These are phyloP conservation scores for Bruguiera hainesii DNA, from an alignment of 441 rosid species.

Conservation along the genomic window DNA sequence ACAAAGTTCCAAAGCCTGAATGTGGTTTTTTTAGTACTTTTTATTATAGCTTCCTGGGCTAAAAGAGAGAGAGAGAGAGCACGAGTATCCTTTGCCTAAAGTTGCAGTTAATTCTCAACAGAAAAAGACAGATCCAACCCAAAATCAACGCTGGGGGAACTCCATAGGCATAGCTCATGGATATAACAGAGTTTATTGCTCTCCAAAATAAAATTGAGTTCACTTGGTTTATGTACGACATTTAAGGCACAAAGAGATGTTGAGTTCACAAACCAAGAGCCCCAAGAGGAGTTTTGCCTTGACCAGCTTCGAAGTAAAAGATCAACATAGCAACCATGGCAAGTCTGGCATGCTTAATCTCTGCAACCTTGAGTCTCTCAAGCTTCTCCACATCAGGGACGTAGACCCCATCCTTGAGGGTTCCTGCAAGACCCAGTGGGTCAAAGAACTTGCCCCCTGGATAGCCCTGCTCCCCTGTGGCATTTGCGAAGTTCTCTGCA, in stretches of 20 bases:
- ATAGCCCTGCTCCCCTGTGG: conserved; percentile 90
- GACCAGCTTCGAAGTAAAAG: conserved; percentile 97
- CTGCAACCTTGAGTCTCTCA: conserved; percentile 81
- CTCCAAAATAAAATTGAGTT: background rate
- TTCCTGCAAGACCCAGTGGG: conserved; percentile 73
- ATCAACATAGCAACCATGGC: conserved; percentile 96
- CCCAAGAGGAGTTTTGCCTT: conserved; percentile 94
- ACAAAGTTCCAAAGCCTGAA: too few species aligned
- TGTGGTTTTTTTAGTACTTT: too few species aligned
- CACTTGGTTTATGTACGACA: too few species aligned
- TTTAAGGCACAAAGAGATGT: too few species aligned
- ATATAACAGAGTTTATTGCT: background rate
- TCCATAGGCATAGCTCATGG: conserved; percentile 1
- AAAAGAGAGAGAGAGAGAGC: background rate
- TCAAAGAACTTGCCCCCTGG: conserved; percentile 96
- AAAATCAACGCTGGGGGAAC: background rate
- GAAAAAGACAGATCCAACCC: background rate
- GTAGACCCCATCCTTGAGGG: conserved; percentile 54
- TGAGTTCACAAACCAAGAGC: conserved; percentile 75
- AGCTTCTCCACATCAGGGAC: conserved; percentile 70
- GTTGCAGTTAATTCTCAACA: too few species aligned
- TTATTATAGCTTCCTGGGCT: too few species aligned
- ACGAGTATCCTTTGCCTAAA: background rate
- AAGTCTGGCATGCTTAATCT: conserved; percentile 90
- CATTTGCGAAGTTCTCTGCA: conserved; percentile 73